A percentile compares a stretch with the other conserved stretches of the same genome.
Conservation (phyloP, 441 rosid genomes). For the Isatis lusitanica region DNA sequence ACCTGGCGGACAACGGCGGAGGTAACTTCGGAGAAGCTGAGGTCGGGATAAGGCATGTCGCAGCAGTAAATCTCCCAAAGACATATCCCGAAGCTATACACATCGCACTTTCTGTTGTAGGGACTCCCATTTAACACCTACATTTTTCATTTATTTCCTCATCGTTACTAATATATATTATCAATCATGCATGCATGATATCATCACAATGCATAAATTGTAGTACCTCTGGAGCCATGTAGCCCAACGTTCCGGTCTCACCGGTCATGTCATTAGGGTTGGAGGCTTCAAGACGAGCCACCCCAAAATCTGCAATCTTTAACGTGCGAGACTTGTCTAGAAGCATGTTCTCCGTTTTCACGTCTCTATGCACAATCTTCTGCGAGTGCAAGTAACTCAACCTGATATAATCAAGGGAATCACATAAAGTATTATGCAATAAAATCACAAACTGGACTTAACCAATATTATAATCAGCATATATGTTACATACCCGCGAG, state of each 20-base stretch:
- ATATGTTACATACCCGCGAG: constrained; percentile 50
- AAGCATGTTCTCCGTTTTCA: constrained; percentile 80
- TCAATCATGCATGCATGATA: background rate
- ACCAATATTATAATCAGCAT: background rate
- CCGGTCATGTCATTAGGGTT: constrained; percentile 86
- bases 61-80: constrained; percentile 84
- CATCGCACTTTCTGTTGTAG: constrained; percentile 73
- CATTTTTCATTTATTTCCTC: background rate
- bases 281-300: constrained; percentile 74
- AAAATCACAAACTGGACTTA: background rate
- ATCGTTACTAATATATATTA: background rate
- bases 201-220: background rate
- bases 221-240: constrained; percentile 79
- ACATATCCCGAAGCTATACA: constrained; percentile 76
- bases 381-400: constrained; percentile 62
- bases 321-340: constrained; percentile 64
- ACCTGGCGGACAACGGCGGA: constrained; percentile 85
- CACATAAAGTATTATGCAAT: background rate
- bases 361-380: constrained; percentile 81
- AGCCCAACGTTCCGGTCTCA: constrained; percentile 79
- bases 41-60: constrained; percentile 86
- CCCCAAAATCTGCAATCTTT: constrained; percentile 77
- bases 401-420: constrained; percentile 33
- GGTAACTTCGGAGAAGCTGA: constrained; percentile 76
- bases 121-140: constrained; percentile 67